Evolutionary conservation across 129 eudicot genomes (phyloP).

Genomic region (Glebionis coronaria): DNA sequence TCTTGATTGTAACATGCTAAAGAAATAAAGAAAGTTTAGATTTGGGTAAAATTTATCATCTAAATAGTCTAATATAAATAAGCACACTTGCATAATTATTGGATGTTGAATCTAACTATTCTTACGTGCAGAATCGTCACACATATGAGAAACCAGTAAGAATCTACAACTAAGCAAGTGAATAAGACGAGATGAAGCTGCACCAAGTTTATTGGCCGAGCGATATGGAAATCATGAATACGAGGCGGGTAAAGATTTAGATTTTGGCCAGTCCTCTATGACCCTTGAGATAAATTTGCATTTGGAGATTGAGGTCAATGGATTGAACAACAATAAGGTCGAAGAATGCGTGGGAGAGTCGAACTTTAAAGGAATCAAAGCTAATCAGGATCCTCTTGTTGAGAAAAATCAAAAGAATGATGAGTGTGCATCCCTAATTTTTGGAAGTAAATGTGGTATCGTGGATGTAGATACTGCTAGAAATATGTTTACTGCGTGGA

Average conservation of each 20-base stretch:
- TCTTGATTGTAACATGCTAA: no score
- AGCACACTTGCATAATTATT: no score
- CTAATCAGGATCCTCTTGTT: conserved; percentile 27
- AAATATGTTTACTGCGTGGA: conserved; percentile 38
- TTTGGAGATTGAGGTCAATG: conserved; percentile 67
- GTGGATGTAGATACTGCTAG: conserved; percentile 36
- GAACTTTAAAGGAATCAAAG: conserved; percentile 38
- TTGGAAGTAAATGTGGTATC: conserved; percentile 5
- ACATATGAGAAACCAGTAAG: no score
- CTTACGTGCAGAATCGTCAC: no score
- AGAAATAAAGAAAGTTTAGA: no score
- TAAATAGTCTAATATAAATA: no score
- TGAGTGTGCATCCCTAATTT: conserved; percentile 25
- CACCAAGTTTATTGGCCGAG: no score
- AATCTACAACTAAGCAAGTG: no score
- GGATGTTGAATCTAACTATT: no score
- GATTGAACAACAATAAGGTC: conserved; percentile 24
- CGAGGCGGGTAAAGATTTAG: conserved; percentile 1
- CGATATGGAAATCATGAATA: conserved; percentile 32
- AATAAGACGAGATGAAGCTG: no score
- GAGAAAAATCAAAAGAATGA: conserved; percentile 34
- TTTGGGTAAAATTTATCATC: no score
- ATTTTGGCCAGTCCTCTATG: conserved; percentile 22
- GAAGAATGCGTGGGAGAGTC: conserved; percentile 77
- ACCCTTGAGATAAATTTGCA: conserved; percentile 61